Evolutionary conservation across 257 asterid genomes (phyloP).

Genomic region (Solanum tarijense): DNA sequence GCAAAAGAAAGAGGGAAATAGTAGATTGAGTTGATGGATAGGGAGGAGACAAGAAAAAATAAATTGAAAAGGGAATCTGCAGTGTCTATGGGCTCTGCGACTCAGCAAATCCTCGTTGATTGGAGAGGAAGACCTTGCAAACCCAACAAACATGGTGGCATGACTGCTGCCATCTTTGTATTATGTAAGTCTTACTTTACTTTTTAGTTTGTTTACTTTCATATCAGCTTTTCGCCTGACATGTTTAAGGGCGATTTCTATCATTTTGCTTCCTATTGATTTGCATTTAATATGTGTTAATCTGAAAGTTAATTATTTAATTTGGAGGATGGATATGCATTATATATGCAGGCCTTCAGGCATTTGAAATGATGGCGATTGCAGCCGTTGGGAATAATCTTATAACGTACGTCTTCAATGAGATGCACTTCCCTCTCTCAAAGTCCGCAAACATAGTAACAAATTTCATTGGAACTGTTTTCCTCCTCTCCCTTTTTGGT

Average conservation of each 20-base stretch:
- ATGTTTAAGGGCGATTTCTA: no score
- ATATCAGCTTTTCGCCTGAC: no score
- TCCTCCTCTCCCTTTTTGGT: slow-evolving; percentile 59
- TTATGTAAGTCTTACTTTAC: slow-evolving; percentile 14
- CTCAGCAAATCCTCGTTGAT: slow-evolving; percentile 22
- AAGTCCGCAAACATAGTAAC: slow-evolving; percentile 71
- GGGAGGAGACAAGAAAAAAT: slow-evolving; percentile 12
- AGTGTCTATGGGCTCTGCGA: neutral
- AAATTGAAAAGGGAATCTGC: slow-evolving; percentile 5
- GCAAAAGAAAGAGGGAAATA: neutral
- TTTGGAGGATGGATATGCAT: neutral
- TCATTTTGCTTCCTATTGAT: no score
- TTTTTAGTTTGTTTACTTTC: no score
- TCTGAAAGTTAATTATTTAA: no score
- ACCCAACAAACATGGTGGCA: slow-evolving; percentile 58
- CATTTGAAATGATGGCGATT: slow-evolving; percentile 73
- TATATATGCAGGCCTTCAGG: slow-evolving; percentile 41
- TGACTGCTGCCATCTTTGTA: slow-evolving; percentile 63
- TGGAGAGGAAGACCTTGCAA: slow-evolving; percentile 68
- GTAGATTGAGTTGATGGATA: slow-evolving; percentile 11
- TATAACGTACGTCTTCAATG: slow-evolving; percentile 58
- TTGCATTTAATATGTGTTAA: no score
- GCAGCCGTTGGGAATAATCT: slow-evolving; percentile 77
- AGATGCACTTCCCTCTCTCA: slow-evolving; percentile 63
- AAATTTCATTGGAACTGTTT: slow-evolving; percentile 67